A percentile compares a stretch with the other conserved stretches of the same genome.
Evolutionary conservation across 371 early-diverging fungal genomes (phyloP).

Genomic region (Batrachochytrium dendrobatidis): DNA sequence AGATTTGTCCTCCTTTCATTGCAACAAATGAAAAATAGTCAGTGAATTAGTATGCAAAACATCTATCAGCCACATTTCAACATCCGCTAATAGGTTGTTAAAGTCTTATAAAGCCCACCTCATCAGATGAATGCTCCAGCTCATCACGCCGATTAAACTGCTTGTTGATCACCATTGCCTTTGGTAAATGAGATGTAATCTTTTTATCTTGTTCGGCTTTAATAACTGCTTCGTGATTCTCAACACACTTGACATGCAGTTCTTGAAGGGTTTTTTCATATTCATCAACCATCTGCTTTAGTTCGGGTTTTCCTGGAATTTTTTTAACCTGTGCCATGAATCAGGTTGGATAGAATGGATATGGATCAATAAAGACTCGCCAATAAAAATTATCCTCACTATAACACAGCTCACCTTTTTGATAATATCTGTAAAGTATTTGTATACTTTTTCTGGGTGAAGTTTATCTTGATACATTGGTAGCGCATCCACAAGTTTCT

Average conservation of each 20-base stretch:
- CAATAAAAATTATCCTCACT: neutral
- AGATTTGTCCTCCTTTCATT: slow-evolving; percentile 8
- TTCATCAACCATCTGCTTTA: slow-evolving; percentile 70
- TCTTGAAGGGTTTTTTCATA: slow-evolving; percentile 63
- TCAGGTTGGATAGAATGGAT: neutral
- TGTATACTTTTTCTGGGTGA: slow-evolving; percentile 67
- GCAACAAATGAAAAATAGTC: too few species aligned
- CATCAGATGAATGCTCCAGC: too few species aligned
- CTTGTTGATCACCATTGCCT: too few species aligned
- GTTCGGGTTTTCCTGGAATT: slow-evolving; percentile 56
- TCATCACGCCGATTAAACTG: neutral
- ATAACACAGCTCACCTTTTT: slow-evolving; percentile 52
- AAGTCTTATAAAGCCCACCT: too few species aligned
- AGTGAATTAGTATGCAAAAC: too few species aligned
- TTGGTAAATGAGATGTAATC: too few species aligned
- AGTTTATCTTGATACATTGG: slow-evolving; percentile 83
- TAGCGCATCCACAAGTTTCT: slow-evolving; percentile 71
- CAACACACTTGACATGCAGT: slow-evolving; percentile 30
- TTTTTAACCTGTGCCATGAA: slow-evolving; percentile 46
- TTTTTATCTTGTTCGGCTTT: slow-evolving; percentile 17
- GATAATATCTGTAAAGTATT: slow-evolving; percentile 74
- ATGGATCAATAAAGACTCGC: neutral
- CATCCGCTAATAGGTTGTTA: too few species aligned
- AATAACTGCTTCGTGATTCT: slow-evolving; percentile 30
- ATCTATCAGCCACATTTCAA: too few species aligned